Evolutionary conservation across 2,329 filamentous ascomycete species (phyloP).

Genomic region (Byssothecium circinans): DNA sequence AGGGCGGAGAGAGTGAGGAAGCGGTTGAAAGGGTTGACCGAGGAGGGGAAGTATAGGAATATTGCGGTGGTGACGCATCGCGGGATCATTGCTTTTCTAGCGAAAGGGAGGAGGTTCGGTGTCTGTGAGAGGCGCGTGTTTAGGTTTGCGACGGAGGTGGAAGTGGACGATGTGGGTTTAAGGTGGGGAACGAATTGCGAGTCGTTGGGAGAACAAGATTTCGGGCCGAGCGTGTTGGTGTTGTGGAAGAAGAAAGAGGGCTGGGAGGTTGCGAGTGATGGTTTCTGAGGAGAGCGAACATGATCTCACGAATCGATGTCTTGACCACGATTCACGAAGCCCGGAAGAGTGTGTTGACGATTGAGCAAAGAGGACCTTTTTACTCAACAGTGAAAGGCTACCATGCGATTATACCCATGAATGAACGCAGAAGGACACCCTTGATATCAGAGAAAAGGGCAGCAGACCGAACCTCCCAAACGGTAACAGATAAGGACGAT

Average conservation of each 20-base stretch:
- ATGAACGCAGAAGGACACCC: too few relatives aligned
- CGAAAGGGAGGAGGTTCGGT: constrained; percentile 18
- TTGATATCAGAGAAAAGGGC: too few relatives aligned
- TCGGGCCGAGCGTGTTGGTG: constrained; percentile 24
- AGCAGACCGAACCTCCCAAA: too few relatives aligned
- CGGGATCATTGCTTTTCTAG: constrained; percentile 20
- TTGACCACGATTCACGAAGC: too few relatives aligned
- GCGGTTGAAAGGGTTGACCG: constrained; percentile 12
- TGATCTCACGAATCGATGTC: too few relatives aligned
- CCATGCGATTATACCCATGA: too few relatives aligned
- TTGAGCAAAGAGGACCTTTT: too few relatives aligned
- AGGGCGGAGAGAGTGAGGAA: constrained; percentile 20
- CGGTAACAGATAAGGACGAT: too few relatives aligned
- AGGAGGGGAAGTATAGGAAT: constrained; percentile 5
- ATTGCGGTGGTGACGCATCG: constrained; percentile 24
- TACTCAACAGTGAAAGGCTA: too few relatives aligned
- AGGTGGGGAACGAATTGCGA: constrained; percentile 17
- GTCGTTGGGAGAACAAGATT: constrained; percentile 16
- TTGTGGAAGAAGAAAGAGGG: background rate
- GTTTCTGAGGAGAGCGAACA: background rate
- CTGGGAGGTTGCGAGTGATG: background rate
- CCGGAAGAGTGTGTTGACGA: too few relatives aligned
- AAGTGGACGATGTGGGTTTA: constrained; percentile 5
- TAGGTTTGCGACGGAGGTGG: constrained; percentile 17
- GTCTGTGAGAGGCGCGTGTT: constrained; percentile 18